phyloP scores from a whole-genome alignment of 2,329 filamentous ascomycete genomes.

The Akanthomyces lecanii region DNA sequence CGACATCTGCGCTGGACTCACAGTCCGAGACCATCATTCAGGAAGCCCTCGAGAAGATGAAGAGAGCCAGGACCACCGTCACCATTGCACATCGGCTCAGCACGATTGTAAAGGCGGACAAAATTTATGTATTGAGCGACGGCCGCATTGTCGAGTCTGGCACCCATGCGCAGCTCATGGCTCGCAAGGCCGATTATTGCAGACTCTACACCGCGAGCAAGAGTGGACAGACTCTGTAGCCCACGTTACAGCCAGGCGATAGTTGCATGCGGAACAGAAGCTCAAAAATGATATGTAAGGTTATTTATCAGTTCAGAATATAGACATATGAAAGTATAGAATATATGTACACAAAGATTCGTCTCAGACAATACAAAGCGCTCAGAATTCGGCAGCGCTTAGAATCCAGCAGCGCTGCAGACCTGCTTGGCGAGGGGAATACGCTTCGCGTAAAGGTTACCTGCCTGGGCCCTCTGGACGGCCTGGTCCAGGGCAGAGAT shows the following conservation, averaged over 20 bases:
- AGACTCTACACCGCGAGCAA: neutral
- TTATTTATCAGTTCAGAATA: neutral
- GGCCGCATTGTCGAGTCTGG: neutral
- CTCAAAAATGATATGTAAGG: neutral
- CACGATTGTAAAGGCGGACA: constrained; percentile 40
- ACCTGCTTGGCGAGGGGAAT: constrained; percentile 11
- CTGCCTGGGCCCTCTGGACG: constrained; percentile 10
- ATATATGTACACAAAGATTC: neutral
- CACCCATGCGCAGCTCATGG: neutral
- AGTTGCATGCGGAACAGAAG: too few species aligned
- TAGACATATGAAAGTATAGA: neutral
- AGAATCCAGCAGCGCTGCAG: constrained; percentile 14
- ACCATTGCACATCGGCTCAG: constrained; percentile 40
- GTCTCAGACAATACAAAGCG: neutral
- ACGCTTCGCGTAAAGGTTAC: constrained; percentile 14
- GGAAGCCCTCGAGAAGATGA: constrained; percentile 45
- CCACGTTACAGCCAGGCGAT: neutral
- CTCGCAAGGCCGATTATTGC: neutral
- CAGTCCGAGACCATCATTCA: constrained; percentile 54
- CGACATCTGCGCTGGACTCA: constrained; percentile 60
- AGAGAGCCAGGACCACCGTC: constrained; percentile 34
- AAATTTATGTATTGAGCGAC: constrained; percentile 38
- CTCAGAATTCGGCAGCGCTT: neutral
- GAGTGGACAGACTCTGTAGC: neutral
- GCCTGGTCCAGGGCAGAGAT: constrained; percentile 3